phyloP scores from a whole-genome alignment of 805 yeast genomes.

The Wickerhamiella alocasiicola region DNA sequence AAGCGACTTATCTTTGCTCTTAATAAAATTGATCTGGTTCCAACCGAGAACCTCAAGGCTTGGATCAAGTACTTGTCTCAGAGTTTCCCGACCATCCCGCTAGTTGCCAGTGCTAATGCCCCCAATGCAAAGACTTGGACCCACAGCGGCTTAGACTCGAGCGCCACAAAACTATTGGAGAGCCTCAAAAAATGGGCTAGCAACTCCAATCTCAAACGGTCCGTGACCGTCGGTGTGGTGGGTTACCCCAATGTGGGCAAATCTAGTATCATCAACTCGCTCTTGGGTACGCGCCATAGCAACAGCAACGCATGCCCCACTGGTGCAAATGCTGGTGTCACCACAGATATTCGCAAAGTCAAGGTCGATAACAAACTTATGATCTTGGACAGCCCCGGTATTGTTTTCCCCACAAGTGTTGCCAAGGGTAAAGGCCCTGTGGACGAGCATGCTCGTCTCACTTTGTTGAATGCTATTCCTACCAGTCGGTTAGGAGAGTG shows the following conservation, averaged over 20 bases:
- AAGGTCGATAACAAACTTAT: conserved; percentile 83
- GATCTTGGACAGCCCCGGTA: conserved; percentile 92
- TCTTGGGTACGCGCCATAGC: conserved; percentile 48
- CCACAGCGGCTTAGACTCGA: conserved; percentile 51
- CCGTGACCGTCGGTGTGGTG: conserved; percentile 86
- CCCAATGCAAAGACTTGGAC: conserved; percentile 56
- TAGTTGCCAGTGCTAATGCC: conserved; percentile 62
- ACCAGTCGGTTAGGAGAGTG: conserved; percentile 80
- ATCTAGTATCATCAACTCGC: conserved; percentile 83
- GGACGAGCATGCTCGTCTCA: conserved; percentile 78
- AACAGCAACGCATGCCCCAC: conserved; percentile 71
- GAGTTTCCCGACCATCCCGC: conserved; percentile 84
- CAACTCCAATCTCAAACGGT: conserved; percentile 73
- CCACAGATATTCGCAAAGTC: conserved; percentile 82
- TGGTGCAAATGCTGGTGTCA: conserved; percentile 96
- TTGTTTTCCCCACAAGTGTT: conserved; percentile 70
- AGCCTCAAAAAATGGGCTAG: conserved; percentile 77
- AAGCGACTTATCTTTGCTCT: conserved; percentile 77
- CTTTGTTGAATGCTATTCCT: conserved; percentile 78
- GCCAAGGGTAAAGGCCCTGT: conserved; percentile 27
- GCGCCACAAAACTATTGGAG: conserved; percentile 62
- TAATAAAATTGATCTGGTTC: conserved; percentile 88
- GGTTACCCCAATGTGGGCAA: conserved; percentile 98
- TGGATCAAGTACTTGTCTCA: conserved; percentile 74
- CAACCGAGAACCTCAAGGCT: conserved; percentile 65